Evolutionary conservation across 1,284 basidiomycete species (phyloP), one percentile per base, ranked within the genome.

Genomic region (Cryptococcus deneoformans): DNA sequence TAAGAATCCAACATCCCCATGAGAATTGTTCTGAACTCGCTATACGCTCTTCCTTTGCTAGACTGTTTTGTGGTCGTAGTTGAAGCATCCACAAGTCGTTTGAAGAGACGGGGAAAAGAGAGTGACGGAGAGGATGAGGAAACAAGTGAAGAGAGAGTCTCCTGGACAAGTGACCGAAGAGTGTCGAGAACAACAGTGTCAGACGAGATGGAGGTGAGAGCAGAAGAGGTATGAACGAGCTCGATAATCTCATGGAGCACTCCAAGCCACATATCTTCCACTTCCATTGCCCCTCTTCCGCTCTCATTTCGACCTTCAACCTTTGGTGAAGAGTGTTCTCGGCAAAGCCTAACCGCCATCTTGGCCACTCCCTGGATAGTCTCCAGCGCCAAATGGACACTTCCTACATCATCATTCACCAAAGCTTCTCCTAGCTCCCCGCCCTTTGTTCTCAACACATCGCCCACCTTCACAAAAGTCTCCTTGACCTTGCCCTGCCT

Each of bases 1-100:
- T 97, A 98, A 1, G 92, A 89, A 67, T 94, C 91, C 62, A 98
- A 80, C 92, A 99, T 99, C 36, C 91, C 89, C 0, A 87, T 88
- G 24, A 99, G 80, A 6, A 44, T 53, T 86, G 86, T 84, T 46
- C 92, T 84, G 77, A 98, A 95, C 75, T 98, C 93, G 38, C 88
- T 86, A 73, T 98, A 98, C 5, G 87, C 86, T 16, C 69, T n/a
- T 35, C 64, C 61, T 43, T 59, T 60, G 20, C 53, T 57, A 10
- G 52, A 51, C 35, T 49, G 44, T 35, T 84, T 59, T 65, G 45
- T 46, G 2, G 51, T 61, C 39, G 69, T 56, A 7, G 72, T 70
- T 3, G 66, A 59, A 0, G 70, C 65, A 63, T 89, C 86, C 40
- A 94, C 89, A 5, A 98, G 83, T 5, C 92, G 86, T 66, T 89